Evolutionary conservation across 23 red algal species (phyloP).

Genomic region (Gracilariopsis chorda): DNA sequence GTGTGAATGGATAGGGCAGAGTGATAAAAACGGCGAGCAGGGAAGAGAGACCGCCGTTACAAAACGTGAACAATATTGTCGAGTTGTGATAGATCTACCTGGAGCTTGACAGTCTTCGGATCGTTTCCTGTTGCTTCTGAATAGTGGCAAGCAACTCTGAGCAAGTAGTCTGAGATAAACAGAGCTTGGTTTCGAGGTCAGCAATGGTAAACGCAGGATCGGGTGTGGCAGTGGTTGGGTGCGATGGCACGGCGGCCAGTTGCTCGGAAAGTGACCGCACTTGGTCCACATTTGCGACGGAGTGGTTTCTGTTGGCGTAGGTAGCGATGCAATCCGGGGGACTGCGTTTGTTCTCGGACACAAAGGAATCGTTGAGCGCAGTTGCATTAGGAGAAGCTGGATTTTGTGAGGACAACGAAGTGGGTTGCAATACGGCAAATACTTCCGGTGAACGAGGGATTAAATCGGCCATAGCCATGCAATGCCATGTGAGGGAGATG

Average conservation of each 20-base stretch:
- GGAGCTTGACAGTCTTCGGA: slow-evolving; percentile 14
- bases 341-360: too few relatives aligned
- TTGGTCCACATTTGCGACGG: background rate
- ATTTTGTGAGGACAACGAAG: background rate
- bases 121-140: slow-evolving; percentile 41
- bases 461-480: slow-evolving; percentile 32
- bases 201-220: background rate
- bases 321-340: background rate
- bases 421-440: slow-evolving; percentile 14
- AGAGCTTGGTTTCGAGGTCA: slow-evolving; percentile 11
- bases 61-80: background rate
- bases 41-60: too few relatives aligned
- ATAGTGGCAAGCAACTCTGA: slow-evolving; percentile 11
- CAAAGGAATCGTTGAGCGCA: background rate
- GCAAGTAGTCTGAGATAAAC: slow-evolving; percentile 1
- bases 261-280: background rate
- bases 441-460: background rate
- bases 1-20: too few relatives aligned
- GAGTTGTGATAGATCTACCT: background rate
- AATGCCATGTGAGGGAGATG: slow-evolving; percentile 51
- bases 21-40: too few relatives aligned
- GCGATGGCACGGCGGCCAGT: background rate
- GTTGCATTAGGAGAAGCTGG: background rate
- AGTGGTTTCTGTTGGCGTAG: background rate
- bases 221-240: background rate